Base-by-base conservation (phyloP, 176 grass and related monocot genomes). In the Avena insularis region DNA sequence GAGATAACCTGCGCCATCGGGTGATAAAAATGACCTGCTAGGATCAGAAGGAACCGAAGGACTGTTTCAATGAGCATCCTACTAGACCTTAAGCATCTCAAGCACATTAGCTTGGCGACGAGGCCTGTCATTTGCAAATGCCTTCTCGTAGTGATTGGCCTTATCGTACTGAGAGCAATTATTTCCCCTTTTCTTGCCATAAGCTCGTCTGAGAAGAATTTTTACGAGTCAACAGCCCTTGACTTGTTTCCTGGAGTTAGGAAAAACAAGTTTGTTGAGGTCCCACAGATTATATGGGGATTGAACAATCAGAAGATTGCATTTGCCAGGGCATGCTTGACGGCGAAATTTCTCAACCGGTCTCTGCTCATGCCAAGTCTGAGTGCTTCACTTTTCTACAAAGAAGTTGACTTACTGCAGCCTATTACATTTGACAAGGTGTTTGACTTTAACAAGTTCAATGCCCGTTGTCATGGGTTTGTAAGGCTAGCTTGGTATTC, bases 281-380 rank as follows among this genome's bases (percentile, higher is more conserved):
- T 94, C 33, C 97, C 97, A 48, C 97, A 99, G 86, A 97, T 99
- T 87, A 86, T 99, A 90, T 99, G 97, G 97, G 97, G 97, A 64
- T 89, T 99, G 83, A 99, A 99, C 88, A 99, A 97, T 77, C 97
- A 99, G 63, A 99, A 99, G 89, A 99, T 97, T 66, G 97, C 97
- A 25, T 83, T 99, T 21, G 97, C 97, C 46, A 94, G 97, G 62
- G 87, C 94, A 56, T 94, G 92, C 78, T 89, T 99, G 86, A 99
- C 94, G 6, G 94, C 97, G 0, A 94, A 88, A 67, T 94, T 93
- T 67, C 78, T 99, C 20, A 99, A 99, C 63, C 88, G 94, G 40
- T 94, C 97, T 49, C 94, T 99, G 69, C 90, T 99, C 57, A 99
- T 99, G 92, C 97, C 97, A 59, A 99, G 92, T 77, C 73, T 99